Percentiles rank a stretch among this genome's conserved stretches.
Conservation (phyloP, 1,284 basidiomycete species). For the Porogramme epimiltina region DNA sequence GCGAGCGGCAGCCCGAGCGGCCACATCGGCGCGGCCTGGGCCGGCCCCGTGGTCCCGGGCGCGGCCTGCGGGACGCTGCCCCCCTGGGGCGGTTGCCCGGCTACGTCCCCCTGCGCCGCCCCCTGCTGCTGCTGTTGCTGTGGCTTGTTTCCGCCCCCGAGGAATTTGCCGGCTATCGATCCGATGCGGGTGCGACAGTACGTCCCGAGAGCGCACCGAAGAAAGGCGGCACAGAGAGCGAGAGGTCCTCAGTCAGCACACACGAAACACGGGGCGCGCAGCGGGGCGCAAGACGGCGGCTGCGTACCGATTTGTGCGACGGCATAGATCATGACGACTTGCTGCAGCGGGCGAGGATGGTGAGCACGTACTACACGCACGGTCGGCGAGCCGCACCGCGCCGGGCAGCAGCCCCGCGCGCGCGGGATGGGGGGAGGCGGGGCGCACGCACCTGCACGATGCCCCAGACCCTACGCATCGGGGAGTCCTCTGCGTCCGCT, state of each 20-base stretch:
- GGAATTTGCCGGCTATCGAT: conserved; percentile 2
- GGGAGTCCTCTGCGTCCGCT: conserved; percentile 25
- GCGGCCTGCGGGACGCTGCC: conserved; percentile 26
- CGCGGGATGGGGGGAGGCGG: neutral
- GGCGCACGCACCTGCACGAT: conserved; percentile 52
- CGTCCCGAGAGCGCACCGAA: conserved; percentile 1
- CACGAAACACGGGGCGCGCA: too few relatives aligned
- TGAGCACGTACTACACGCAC: too few relatives aligned
- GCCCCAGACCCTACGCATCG: conserved; percentile 36
- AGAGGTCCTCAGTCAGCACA: too few relatives aligned
- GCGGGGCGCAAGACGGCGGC: neutral
- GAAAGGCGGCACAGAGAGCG: neutral
- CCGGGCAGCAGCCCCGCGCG: too few relatives aligned
- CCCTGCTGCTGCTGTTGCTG: conserved; percentile 26
- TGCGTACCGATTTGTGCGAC: conserved; percentile 63
- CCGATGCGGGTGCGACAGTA: neutral
- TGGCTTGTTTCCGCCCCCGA: conserved; percentile 4
- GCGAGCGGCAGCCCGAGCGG: conserved; percentile 56
- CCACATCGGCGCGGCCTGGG: conserved; percentile 58
- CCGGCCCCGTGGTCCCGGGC: conserved; percentile 38
- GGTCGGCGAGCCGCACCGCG: too few relatives aligned
- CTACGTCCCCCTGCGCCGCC: conserved; percentile 26
- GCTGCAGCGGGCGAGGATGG: conserved; percentile 39
- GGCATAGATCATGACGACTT: conserved; percentile 65
- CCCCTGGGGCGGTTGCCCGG: conserved; percentile 25